Evolutionary conservation across 192 early-diverging fungal species (phyloP).

Genomic region (Gamsiella multidivaricata): DNA sequence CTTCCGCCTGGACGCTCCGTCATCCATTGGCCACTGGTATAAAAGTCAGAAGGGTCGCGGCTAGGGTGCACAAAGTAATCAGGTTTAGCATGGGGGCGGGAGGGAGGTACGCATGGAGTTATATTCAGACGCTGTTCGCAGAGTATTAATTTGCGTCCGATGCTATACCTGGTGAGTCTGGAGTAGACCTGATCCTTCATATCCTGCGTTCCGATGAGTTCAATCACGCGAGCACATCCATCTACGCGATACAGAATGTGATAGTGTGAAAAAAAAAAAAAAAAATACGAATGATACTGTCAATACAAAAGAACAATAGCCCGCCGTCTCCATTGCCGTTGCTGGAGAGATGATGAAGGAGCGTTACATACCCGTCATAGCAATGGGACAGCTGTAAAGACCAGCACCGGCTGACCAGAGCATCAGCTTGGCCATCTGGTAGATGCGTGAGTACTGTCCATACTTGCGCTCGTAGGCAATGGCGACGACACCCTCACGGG

Average conservation of each 20-base stretch:
- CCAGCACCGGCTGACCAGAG: constrained; percentile 65
- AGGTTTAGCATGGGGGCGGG: no score
- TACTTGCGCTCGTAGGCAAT: constrained; percentile 70
- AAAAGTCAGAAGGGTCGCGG: constrained; percentile 71
- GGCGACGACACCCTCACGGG: constrained; percentile 72
- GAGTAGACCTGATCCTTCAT: constrained; percentile 60
- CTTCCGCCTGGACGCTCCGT: constrained; percentile 78
- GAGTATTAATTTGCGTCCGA: neutral
- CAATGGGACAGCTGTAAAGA: constrained; percentile 73
- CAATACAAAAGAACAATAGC: no score
- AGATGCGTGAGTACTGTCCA: constrained; percentile 62
- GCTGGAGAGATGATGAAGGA: no score
- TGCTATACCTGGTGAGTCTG: constrained; percentile 58
- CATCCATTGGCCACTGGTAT: constrained; percentile 83
- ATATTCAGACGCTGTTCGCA: no score
- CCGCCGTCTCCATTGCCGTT: no score
- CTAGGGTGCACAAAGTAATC: constrained; percentile 7
- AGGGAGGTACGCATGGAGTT: no score
- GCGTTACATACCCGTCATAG: constrained; percentile 69
- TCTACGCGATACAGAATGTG: constrained; percentile 47
- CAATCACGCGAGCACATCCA: constrained; percentile 74
- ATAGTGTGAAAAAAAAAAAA: constrained; percentile 14
- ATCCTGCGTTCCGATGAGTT: constrained; percentile 62
- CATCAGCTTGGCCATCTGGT: constrained; percentile 77
- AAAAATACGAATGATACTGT: no score